phyloP scores from a whole-genome alignment of 129 eudicot species.

The Saposhnikovia divaricata region DNA sequence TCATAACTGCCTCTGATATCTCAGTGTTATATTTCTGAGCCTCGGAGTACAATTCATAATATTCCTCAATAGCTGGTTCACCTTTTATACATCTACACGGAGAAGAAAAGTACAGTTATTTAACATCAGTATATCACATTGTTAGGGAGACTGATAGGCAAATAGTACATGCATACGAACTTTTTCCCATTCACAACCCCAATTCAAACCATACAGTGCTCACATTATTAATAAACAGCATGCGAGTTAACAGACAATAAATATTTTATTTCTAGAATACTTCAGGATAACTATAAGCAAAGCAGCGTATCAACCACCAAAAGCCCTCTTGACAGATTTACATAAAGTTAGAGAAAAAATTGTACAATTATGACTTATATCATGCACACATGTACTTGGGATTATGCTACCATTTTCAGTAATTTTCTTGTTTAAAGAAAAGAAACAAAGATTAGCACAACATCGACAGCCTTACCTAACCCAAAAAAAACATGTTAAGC shows the following conservation, averaged over 20 bases:
- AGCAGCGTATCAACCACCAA: not conserved
- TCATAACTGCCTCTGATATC: constrained; percentile 67
- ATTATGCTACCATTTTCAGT: not conserved
- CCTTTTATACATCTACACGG: constrained; percentile 90
- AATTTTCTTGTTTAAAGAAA: not conserved
- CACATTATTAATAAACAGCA: not conserved
- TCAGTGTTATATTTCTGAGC: constrained; percentile 61
- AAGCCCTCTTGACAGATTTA: not conserved
- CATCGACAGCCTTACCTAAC: not conserved
- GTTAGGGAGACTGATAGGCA: not conserved
- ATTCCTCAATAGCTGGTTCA: constrained; percentile 96
- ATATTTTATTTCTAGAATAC: not conserved
- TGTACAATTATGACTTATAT: not conserved
- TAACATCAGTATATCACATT: not conserved
- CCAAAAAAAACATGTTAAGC: not conserved
- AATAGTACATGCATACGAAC: not conserved
- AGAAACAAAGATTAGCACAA: not conserved
- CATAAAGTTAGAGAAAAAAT: not conserved
- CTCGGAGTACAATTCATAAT: constrained; percentile 67
- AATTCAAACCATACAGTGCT: not conserved
- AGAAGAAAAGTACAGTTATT: constrained; percentile 4
- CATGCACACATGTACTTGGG: not conserved
- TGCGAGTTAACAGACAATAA: not conserved
- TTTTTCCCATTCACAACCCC: not conserved
- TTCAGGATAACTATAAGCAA: not conserved